phyloP scores from a whole-genome alignment of 106 monocot genomes.

The Dendrobium nobile region DNA sequence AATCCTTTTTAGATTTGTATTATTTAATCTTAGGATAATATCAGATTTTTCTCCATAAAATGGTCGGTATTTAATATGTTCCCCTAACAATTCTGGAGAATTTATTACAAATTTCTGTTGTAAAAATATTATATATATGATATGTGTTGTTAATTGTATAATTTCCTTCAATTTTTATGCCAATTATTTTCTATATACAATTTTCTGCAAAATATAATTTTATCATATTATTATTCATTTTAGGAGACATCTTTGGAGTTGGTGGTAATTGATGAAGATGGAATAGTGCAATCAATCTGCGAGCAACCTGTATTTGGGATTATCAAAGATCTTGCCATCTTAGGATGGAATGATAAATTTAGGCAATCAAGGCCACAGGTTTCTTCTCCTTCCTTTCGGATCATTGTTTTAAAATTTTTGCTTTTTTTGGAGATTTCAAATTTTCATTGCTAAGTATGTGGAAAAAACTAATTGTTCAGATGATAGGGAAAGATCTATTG shows the following conservation, averaged over 20 bases:
- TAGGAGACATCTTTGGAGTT: conserved; percentile 93
- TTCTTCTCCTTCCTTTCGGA: neutral
- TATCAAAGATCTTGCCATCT: conserved; percentile 76
- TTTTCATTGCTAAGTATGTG: conserved; percentile 3
- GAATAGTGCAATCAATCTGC: conserved; percentile 61
- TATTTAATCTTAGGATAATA: neutral
- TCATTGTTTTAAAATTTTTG: too few species aligned
- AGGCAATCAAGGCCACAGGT: conserved; percentile 37
- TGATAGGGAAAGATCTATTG: conserved; percentile 68
- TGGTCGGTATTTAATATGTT: neutral
- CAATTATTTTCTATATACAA: neutral
- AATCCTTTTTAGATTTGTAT: neutral
- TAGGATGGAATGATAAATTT: conserved; percentile 46
- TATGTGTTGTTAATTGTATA: neutral
- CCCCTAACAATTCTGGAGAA: too few species aligned
- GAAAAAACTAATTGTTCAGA: conserved; percentile 21
- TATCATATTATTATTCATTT: conserved; percentile 6
- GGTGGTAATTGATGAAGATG: conserved; percentile 63
- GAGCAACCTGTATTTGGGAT: conserved; percentile 90
- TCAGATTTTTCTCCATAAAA: neutral
- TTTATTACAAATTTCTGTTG: neutral
- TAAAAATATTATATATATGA: neutral
- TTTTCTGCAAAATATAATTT: neutral
- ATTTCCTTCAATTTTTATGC: neutral
- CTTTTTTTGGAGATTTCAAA: neutral